A percentile compares a stretch with the other conserved stretches of the same genome.
phyloP scores from a whole-genome alignment of 2,329 filamentous ascomycete genomes.

The Pseudogymnoascus sp. region DNA sequence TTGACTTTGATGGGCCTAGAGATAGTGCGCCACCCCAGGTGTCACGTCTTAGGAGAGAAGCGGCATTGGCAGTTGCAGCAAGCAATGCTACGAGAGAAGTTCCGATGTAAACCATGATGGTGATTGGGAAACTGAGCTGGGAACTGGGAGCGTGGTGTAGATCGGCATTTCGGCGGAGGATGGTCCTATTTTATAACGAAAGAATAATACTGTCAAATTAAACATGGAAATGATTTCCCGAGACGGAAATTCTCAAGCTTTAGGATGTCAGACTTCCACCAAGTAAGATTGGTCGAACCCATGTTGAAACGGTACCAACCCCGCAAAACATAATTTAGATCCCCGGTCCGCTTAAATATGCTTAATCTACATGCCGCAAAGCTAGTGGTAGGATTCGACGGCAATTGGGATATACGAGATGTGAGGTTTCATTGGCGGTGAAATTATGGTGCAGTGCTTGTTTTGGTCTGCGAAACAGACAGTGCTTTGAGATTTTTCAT shows the following conservation, averaged over 20 bases:
- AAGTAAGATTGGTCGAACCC: neutral
- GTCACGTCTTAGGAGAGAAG: constrained; percentile 16
- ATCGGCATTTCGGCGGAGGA: neutral
- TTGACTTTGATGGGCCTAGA: constrained; percentile 30
- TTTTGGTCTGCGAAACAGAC: neutral
- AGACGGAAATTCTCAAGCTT: neutral
- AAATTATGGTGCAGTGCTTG: neutral
- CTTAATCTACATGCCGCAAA: constrained; percentile 1
- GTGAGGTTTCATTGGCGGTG: neutral
- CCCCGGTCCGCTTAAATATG: neutral
- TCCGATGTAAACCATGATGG: neutral
- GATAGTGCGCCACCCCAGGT: constrained; percentile 32
- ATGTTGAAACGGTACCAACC: neutral
- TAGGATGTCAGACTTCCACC: neutral
- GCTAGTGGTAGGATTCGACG: neutral
- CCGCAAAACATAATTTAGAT: neutral
- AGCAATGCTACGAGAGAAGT: neutral
- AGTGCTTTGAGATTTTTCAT: neutral
- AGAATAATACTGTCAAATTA: neutral
- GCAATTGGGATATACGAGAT: neutral
- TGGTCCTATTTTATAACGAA: neutral
- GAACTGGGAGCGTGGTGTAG: neutral
- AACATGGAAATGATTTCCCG: constrained; percentile 1
- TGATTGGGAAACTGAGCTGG: neutral
- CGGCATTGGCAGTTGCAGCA: constrained; percentile 4